These are phyloP conservation scores for Aspergillus uvarum DNA, from an alignment of 2,329 filamentous ascomycete genomes.

Conservation along the genomic window DNA sequence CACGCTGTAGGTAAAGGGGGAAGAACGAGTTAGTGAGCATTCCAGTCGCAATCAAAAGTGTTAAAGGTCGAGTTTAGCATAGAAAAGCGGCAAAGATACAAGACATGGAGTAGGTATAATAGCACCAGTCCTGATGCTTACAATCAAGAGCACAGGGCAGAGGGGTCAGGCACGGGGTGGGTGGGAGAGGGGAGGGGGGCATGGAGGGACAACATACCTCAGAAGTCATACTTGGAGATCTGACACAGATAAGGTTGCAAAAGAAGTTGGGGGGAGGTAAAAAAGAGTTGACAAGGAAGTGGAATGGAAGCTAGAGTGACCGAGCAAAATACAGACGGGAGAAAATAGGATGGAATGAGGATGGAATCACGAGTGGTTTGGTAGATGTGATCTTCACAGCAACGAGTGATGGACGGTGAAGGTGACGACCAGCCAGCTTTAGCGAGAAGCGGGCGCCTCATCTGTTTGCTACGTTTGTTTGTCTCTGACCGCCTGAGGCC, in stretches of 20 bases:
- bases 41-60: neutral
- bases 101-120: conserved; percentile 3
- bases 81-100: conserved; percentile 9
- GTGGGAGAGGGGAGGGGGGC: conserved; percentile 2
- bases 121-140: neutral
- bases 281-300: conserved; percentile 16
- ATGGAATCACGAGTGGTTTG: conserved; percentile 19
- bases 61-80: neutral
- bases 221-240: conserved; percentile 57
- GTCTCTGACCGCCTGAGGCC: conserved; percentile 18
- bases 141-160: conserved; percentile 33
- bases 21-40: conserved; percentile 9
- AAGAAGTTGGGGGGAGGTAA: conserved; percentile 23
- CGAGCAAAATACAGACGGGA: conserved; percentile 12
- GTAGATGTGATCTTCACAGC: conserved; percentile 25
- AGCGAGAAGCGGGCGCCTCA: conserved; percentile 23
- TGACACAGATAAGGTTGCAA: conserved; percentile 49
- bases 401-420: conserved; percentile 29
- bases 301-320: conserved; percentile 12
- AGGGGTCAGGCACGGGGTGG: conserved; percentile 28
- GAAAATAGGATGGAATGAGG: conserved; percentile 14
- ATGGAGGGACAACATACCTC: conserved; percentile 54
- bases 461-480: conserved; percentile 23
- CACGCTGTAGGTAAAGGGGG: conserved; percentile 55
- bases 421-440: conserved; percentile 26